A percentile compares a stretch with the other conserved stretches of the same genome.
These are phyloP conservation scores for Trichoderma asperelloides DNA, from an alignment of 495 filamentous ascomycete genomes.

Conservation along the genomic window DNA sequence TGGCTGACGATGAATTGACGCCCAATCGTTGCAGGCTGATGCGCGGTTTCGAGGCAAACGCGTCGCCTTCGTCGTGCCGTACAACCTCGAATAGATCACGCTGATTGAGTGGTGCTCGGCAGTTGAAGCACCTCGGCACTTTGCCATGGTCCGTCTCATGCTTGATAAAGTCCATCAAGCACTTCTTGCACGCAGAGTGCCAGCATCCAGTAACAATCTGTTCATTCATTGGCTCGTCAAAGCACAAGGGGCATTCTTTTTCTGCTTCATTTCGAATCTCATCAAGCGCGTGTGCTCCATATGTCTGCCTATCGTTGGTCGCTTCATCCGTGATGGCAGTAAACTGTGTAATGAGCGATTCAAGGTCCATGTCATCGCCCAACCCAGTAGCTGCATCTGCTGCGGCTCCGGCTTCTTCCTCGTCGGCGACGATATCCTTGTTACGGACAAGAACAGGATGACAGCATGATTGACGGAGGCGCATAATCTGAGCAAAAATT, in stretches of 20 bases:
- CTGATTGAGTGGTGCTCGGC: slow-evolving; percentile 70
- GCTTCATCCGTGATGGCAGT: slow-evolving; percentile 57
- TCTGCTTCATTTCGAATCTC: slow-evolving; percentile 85
- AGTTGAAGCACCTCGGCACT: slow-evolving; percentile 76
- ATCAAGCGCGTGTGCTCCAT: slow-evolving; percentile 74
- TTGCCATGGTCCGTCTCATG: slow-evolving; percentile 72
- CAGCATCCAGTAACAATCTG: slow-evolving; percentile 92
- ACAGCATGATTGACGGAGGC: slow-evolving; percentile 89
- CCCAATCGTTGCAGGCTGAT: slow-evolving; percentile 78
- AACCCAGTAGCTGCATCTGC: slow-evolving; percentile 71
- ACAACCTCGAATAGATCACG: slow-evolving; percentile 89
- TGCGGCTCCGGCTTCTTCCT: slow-evolving; percentile 73
- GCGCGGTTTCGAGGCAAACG: slow-evolving; percentile 38
- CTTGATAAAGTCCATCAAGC: slow-evolving; percentile 73
- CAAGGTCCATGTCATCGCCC: slow-evolving; percentile 93
- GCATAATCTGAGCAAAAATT: slow-evolving; percentile 93
- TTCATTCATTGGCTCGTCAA: slow-evolving; percentile 88
- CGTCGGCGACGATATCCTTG: slow-evolving; percentile 73
- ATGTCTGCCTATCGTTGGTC: slow-evolving; percentile 52
- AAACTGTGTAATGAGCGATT: slow-evolving; percentile 76
- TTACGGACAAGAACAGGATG: slow-evolving; percentile 86
- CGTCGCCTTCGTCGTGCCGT: slow-evolving; percentile 36
- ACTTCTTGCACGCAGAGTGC: slow-evolving; percentile 93
- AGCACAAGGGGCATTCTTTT: slow-evolving; percentile 89
- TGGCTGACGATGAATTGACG: slow-evolving; percentile 66